Evolutionary conservation across 2,329 filamentous ascomycete species (phyloP).

Genomic region (Epichloe uncinata): DNA sequence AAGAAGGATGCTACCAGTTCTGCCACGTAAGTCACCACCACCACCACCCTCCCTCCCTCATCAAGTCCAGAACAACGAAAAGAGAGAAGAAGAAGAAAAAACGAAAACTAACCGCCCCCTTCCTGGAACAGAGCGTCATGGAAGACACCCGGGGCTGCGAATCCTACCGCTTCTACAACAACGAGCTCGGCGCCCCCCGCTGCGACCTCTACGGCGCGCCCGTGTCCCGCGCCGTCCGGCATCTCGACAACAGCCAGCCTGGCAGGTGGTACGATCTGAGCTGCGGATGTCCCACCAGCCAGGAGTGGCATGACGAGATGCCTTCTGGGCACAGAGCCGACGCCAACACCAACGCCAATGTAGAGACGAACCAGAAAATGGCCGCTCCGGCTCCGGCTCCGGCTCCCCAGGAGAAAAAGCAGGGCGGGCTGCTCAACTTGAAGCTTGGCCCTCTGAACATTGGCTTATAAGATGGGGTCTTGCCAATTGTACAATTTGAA

Average conservation of each 20-base stretch:
- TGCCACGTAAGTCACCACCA: constrained; percentile 19
- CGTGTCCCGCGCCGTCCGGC: constrained; percentile 17
- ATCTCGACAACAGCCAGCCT: constrained; percentile 16
- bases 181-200: constrained; percentile 17
- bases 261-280: constrained; percentile 23
- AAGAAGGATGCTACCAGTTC: constrained; percentile 29
- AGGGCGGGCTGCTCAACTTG: not conserved
- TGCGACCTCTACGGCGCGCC: constrained; percentile 23
- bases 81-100: too few species aligned
- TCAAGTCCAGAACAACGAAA: too few species aligned
- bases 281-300: constrained; percentile 21
- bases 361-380: not conserved
- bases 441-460: not conserved
- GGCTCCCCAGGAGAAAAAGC: not conserved
- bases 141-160: constrained; percentile 19
- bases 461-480: not conserved
- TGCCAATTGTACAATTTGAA: not conserved
- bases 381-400: not conserved
- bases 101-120: not conserved
- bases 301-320: constrained; percentile 7
- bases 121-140: constrained; percentile 15
- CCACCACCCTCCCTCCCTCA: too few species aligned
- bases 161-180: constrained; percentile 23
- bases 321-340: too few species aligned
- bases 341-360: not conserved